Evolutionary conservation across 148 eudicot species (phyloP), one percentile per base, ranked within the genome.

Genomic region (Tetragonia tetragonoides): DNA sequence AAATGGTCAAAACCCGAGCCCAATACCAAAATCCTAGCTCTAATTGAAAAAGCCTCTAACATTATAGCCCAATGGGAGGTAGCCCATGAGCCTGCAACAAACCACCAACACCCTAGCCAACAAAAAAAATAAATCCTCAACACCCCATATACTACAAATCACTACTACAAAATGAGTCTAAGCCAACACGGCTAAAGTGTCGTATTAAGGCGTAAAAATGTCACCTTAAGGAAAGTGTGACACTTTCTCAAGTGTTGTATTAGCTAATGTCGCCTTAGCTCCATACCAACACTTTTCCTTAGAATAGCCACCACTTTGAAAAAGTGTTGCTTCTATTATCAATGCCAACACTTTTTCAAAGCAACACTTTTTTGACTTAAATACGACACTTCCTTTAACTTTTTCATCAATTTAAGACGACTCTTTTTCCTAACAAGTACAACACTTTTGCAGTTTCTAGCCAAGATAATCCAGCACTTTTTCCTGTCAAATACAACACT

Each of bases 91-190:
- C n/a, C n/a, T n/a, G n/a, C n/a, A n/a, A n/a, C n/a, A n/a, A n/a
- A n/a, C n/a, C n/a, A n/a, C n/a, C n/a, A n/a, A n/a, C n/a, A n/a
- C n/a, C n/a, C n/a, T n/a, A n/a, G n/a, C n/a, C n/a, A n/a, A n/a
- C n/a, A n/a, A n/a, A n/a, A n/a, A n/a, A n/a, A n/a, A n/a, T n/a
- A n/a, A n/a, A n/a, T n/a, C n/a, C n/a, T n/a, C n/a, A n/a, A n/a
- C n/a, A n/a, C n/a, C n/a, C n/a, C n/a, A n/a, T n/a, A n/a, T n/a
- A n/a, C n/a, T n/a, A n/a, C n/a, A n/a, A n/a, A n/a, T n/a, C 75
- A 72, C 75, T 72, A 72, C 75, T 53, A 39, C 77, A 74, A 60
- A 4, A n/a, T 5, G 41, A 46, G 17, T 7, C 53, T 74, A 41
- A 15, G 7, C 53, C 40, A 74, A 74, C 67, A 60, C 54, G 40